These are phyloP conservation scores for Lunularia cruciata DNA, from an alignment of 225 moss, liverwort and hornwort species.

Conservation along the genomic window DNA sequence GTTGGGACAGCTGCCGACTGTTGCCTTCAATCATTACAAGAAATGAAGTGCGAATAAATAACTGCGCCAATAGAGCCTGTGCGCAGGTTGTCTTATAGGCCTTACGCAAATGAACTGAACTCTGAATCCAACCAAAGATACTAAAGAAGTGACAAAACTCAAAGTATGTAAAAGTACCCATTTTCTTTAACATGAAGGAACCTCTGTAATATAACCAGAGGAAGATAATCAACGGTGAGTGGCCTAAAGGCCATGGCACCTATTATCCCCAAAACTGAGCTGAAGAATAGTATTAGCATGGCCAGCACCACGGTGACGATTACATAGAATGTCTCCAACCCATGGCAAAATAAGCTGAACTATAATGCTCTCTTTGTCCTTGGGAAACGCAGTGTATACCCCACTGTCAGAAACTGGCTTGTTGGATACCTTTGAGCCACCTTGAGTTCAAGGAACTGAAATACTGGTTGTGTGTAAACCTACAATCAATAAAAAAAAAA, in stretches of 20 bases:
- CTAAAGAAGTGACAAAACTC: conserved; percentile 52
- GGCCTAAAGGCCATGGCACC: conserved; percentile 82
- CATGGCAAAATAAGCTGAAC: conserved; percentile 56
- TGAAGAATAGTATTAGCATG: conserved; percentile 84
- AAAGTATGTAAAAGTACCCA: conserved; percentile 49
- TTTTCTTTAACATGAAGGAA: conserved; percentile 33
- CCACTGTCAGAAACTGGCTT: conserved; percentile 45
- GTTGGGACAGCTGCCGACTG: too few relatives aligned
- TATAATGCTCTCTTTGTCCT: not conserved
- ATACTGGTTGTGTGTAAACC: conserved; percentile 83
- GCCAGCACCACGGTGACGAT: conserved; percentile 62
- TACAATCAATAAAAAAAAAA: conserved; percentile 21
- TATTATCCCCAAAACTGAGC: conserved; percentile 59
- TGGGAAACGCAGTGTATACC: conserved; percentile 21
- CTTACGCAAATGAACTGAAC: too few relatives aligned
- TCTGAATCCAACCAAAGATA: conserved; percentile 59
- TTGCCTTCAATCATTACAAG: too few relatives aligned
- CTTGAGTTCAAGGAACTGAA: conserved; percentile 48
- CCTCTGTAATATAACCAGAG: conserved; percentile 57
- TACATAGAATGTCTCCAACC: conserved; percentile 63
- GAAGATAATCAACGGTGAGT: conserved; percentile 64
- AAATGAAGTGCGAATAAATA: too few relatives aligned
- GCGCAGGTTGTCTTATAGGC: too few relatives aligned
- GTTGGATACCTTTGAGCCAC: conserved; percentile 34
- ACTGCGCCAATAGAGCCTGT: too few relatives aligned